phyloP scores from a whole-genome alignment of 108 stramenopile species.

The Aurantiochytrium sp. region DNA sequence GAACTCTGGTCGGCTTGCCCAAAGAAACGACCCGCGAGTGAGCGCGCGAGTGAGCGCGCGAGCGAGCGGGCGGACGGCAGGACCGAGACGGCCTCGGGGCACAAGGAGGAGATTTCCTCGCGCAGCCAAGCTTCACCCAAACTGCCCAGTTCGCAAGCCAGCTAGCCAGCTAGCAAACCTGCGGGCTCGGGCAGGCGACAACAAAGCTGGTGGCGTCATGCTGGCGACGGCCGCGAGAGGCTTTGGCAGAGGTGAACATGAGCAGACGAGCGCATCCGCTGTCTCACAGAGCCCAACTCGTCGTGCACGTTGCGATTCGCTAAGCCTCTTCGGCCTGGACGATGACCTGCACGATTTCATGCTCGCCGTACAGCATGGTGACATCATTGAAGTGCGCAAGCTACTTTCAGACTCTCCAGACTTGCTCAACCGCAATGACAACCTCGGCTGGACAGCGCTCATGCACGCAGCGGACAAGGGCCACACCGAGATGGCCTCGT shows the following conservation, averaged over 20 bases:
- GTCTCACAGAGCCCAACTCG: neutral
- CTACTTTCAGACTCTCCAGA: neutral
- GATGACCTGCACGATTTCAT: neutral
- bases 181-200: too few relatives aligned
- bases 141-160: too few relatives aligned
- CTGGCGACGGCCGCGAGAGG: too few relatives aligned
- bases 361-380: neutral
- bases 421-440: neutral
- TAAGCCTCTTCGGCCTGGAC: neutral
- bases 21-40: too few relatives aligned
- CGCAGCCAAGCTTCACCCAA: too few relatives aligned
- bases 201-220: too few relatives aligned
- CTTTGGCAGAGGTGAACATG: neutral
- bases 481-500: neutral
- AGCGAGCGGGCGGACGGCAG: too few relatives aligned
- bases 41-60: too few relatives aligned
- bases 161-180: too few relatives aligned
- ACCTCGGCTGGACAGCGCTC: constrained; percentile 14
- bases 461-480: neutral
- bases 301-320: neutral
- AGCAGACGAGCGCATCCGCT: neutral
- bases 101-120: too few relatives aligned
- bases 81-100: too few relatives aligned
- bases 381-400: neutral
- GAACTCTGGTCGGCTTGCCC: too few relatives aligned